Percentiles rank a stretch among this genome's conserved stretches.
phyloP scores from a whole-genome alignment of 2,329 filamentous ascomycete species.

The Ascochyta koolunga region DNA sequence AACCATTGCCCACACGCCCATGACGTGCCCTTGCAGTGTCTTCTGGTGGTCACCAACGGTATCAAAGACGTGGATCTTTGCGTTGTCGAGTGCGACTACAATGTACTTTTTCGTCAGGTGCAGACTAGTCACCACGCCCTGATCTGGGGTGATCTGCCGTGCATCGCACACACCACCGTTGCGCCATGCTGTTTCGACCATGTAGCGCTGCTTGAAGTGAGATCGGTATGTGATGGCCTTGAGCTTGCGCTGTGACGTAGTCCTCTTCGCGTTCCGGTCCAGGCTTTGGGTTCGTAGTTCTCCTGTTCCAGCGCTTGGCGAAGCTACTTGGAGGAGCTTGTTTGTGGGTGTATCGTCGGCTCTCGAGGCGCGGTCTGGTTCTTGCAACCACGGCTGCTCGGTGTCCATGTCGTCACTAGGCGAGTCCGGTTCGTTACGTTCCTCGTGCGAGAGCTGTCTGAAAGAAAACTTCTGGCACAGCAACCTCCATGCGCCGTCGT shows the following conservation, averaged over 20 bases:
- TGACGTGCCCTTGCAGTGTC: conserved; percentile 92
- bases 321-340: conserved; percentile 35
- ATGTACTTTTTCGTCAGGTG: conserved; percentile 96
- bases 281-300: conserved; percentile 60
- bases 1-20: conserved; percentile 99
- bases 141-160: conserved; percentile 91
- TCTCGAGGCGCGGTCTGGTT: conserved; percentile 35
- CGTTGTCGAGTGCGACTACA: conserved; percentile 95
- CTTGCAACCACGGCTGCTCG: conserved; percentile 34
- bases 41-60: conserved; percentile 86
- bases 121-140: conserved; percentile 93
- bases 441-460: conserved; percentile 60
- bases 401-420: conserved; percentile 35
- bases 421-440: conserved; percentile 36
- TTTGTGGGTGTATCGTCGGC: conserved; percentile 33
- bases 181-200: conserved; percentile 96
- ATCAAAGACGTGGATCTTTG: conserved; percentile 98
- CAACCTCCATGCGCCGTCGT: conserved; percentile 98
- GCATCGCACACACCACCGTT: conserved; percentile 84
- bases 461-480: conserved; percentile 97
- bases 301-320: conserved; percentile 55
- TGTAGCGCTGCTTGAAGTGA: conserved; percentile 96
- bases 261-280: conserved; percentile 56
- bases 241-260: conserved; percentile 51
- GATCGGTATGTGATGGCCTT: conserved; percentile 87